A percentile compares a stretch with the other conserved stretches of the same genome.
phyloP scores from a whole-genome alignment of 2,329 filamentous ascomycete genomes.

The Endoconidiophora laricicola region DNA sequence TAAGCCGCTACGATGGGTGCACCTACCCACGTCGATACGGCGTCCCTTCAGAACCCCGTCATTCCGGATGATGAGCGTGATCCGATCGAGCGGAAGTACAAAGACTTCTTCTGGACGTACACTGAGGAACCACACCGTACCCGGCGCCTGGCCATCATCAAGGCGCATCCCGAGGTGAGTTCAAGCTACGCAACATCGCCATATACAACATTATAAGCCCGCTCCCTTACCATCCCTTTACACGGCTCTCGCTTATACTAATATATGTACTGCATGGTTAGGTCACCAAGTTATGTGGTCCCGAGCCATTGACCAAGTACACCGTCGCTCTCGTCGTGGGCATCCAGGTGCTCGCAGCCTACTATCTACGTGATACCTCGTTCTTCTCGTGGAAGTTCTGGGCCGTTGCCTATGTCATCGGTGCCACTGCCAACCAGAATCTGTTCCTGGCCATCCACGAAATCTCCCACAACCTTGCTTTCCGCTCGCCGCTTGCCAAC shows the following conservation, averaged over 20 bases:
- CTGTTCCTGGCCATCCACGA: constrained; percentile 97
- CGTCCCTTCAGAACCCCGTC: constrained; percentile 1
- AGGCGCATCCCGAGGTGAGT: constrained; percentile 82
- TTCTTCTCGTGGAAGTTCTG: constrained; percentile 77
- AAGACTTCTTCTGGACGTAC: constrained; percentile 91
- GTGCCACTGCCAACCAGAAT: constrained; percentile 95
- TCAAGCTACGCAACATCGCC: constrained; percentile 2
- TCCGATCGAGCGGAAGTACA: constrained; percentile 16
- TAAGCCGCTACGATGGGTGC: background rate
- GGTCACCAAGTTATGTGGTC: constrained; percentile 94
- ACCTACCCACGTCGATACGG: constrained; percentile 4
- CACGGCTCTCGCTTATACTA: background rate
- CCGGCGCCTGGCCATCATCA: constrained; percentile 83
- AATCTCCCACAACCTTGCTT: constrained; percentile 94
- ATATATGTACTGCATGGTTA: constrained; percentile 20
- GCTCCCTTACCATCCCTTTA: background rate
- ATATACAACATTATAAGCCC: constrained; percentile 5
- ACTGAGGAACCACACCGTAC: constrained; percentile 95
- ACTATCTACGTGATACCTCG: constrained; percentile 56
- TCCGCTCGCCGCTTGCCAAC: constrained; percentile 65
- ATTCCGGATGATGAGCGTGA: constrained; percentile 9
- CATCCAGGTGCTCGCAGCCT: constrained; percentile 65
- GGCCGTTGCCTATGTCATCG: constrained; percentile 74
- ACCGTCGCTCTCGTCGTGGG: constrained; percentile 69
- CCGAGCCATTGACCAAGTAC: constrained; percentile 90